phyloP scores from a whole-genome alignment of 2,329 filamentous ascomycete species.

The Pseudocercospora eumusae region DNA sequence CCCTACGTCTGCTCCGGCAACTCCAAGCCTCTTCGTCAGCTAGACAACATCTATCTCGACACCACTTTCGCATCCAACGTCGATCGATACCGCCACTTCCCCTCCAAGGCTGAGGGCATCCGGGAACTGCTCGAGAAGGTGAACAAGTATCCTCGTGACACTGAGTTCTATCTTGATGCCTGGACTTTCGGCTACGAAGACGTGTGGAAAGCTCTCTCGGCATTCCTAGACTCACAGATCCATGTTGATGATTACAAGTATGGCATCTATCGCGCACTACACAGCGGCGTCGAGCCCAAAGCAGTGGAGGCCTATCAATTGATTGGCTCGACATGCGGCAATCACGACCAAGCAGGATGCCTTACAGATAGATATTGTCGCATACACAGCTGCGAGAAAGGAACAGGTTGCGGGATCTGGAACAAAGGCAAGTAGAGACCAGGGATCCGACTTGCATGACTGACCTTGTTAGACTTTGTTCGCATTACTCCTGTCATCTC shows the following conservation, averaged over 20 bases:
- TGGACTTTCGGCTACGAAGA: constrained; percentile 96
- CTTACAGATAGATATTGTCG: constrained; percentile 64
- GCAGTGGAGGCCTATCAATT: constrained; percentile 66
- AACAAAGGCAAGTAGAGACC: constrained; percentile 31
- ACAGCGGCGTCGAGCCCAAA: constrained; percentile 44
- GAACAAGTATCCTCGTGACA: constrained; percentile 66
- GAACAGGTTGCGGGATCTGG: constrained; percentile 60
- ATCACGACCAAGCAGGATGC: constrained; percentile 68
- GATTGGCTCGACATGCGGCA: constrained; percentile 73
- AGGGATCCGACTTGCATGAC: constrained; percentile 30
- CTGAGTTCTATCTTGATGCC: constrained; percentile 78
- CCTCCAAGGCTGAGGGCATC: constrained; percentile 72
- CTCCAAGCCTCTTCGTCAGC: constrained; percentile 60
- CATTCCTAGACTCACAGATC: constrained; percentile 67
- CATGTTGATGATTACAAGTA: constrained; percentile 84
- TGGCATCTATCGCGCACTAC: constrained; percentile 66
- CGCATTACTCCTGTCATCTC: constrained; percentile 78
- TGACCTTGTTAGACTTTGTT: constrained; percentile 56
- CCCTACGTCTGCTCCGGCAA: constrained; percentile 57
- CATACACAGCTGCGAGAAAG: constrained; percentile 84
- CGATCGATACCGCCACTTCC: constrained; percentile 55
- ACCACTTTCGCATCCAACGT: constrained; percentile 70
- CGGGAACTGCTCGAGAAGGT: constrained; percentile 72
- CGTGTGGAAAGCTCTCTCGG: constrained; percentile 80
- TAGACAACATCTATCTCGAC: constrained; percentile 87